phyloP scores from a whole-genome alignment of 371 early-diverging fungal genomes.

The Entomophthora muscae region DNA sequence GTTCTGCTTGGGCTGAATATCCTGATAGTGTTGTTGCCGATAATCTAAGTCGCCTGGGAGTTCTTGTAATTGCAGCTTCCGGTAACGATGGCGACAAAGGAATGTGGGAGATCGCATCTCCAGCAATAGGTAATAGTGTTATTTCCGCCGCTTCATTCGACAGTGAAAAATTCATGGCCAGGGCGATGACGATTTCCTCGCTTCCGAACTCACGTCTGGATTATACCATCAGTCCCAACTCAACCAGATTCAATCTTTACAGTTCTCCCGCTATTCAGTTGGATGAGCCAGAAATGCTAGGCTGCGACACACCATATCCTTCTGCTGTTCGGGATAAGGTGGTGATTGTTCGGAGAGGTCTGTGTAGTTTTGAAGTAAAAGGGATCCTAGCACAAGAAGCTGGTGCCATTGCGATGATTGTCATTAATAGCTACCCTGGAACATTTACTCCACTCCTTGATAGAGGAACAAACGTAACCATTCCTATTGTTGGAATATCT shows the following conservation, averaged over 20 bases:
- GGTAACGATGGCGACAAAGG: conserved; percentile 59
- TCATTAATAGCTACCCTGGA: conserved; percentile 23
- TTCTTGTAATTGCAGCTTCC: conserved; percentile 30
- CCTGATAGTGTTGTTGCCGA: conserved; percentile 22
- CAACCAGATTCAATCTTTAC: background rate
- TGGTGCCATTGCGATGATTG: conserved; percentile 39
- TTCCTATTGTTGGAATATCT: conserved; percentile 17
- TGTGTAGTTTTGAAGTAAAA: conserved; percentile 30
- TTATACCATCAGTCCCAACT: conserved; percentile 6
- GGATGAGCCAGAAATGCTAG: conserved; percentile 18
- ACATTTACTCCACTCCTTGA: conserved; percentile 16
- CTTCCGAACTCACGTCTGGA: conserved; percentile 8
- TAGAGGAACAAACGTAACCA: conserved; percentile 10
- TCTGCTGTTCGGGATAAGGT: conserved; percentile 25
- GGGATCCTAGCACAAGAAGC: conserved; percentile 25
- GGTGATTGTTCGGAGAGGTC: conserved; percentile 36
- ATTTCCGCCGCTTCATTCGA: conserved; percentile 61
- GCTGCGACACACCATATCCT: conserved; percentile 19
- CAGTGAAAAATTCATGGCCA: conserved; percentile 18
- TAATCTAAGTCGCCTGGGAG: conserved; percentile 19
- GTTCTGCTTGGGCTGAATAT: conserved; percentile 22
- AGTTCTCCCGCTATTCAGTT: background rate
- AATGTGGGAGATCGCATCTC: conserved; percentile 32
- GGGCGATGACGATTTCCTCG: conserved; percentile 11
- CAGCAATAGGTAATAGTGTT: conserved; percentile 37